Base-by-base conservation (phyloP, 1,284 basidiomycete genomes). In the Earliella scabrosa region DNA sequence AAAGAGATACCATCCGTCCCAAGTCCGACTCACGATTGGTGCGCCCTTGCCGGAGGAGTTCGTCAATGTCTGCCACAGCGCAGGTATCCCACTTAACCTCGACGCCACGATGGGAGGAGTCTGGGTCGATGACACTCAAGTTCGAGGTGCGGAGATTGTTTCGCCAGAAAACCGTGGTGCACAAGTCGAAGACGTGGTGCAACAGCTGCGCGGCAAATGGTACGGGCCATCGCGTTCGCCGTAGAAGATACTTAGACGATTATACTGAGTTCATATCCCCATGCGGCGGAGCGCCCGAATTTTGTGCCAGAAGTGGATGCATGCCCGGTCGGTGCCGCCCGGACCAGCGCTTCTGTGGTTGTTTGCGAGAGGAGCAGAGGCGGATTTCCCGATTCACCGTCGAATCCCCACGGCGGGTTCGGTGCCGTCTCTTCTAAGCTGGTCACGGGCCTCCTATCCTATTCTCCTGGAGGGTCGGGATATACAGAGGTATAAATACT, bases 41-140 rank as follows among this genome's bases (percentile, higher is more conserved):
- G 81, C 83, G 3, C 86, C 86, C 14, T 66, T 86, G 43, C 83
- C 85, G 0, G 40, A 52, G 7, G 77, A 82, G 54, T 87, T 86
- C 59, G 49, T 78, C 14, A 67, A 69, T 18, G 61, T 83, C 3
- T 87, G 84, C 66, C 58, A 60, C 4, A 72, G 78, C 41, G 66
- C 75, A 7, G 70, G 67, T 1, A 77, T 87, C 10, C 63, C 70
- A 2, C 47, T 83, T 9, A 67, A 73, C 31, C 54, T 67, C 7
- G 61, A 69, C 43, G 73, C 76, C 36, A 62, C 70, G 2, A 45
- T 69, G 10, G 82, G 83, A 8, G 81, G 82, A 2, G 53, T 83
- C 6, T 79, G 73, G 58, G 56, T 82, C n/a, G 73, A 85, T 50
- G 78, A 73, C 2, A 64, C 70, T 47, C 69, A 71, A 41, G 71